Percentiles rank a stretch among this genome's conserved stretches.
Evolutionary conservation across 139 green algal genomes (phyloP).

Genomic region (Zygnema cylindricum): DNA sequence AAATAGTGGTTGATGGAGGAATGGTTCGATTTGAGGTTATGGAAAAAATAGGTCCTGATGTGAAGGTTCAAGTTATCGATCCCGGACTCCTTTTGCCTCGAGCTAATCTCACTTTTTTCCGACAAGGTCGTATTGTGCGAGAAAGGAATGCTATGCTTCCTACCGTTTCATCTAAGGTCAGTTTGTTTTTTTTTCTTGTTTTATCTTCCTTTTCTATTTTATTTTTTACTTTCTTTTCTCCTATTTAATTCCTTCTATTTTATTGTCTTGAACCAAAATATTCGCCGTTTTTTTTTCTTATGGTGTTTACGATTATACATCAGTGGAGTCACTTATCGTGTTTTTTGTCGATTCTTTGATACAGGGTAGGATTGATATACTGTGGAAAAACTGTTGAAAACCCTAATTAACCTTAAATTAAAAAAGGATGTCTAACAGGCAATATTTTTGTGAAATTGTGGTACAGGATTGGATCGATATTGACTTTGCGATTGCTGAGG

Average conservation of each 20-base stretch:
- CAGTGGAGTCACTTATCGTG: no score
- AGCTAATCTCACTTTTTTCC: constrained; percentile 77
- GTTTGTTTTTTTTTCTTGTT: background rate
- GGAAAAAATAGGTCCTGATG: constrained; percentile 77
- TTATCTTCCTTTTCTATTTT: background rate
- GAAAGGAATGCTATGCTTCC: constrained; percentile 79
- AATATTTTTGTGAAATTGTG: background rate
- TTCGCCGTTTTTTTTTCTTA: background rate
- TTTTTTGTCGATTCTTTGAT: no score
- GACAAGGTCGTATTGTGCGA: constrained; percentile 71
- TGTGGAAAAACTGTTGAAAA: background rate
- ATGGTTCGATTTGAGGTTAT: constrained; percentile 84
- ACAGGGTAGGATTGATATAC: background rate
- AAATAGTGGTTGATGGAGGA: constrained; percentile 85
- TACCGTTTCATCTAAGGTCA: constrained; percentile 78
- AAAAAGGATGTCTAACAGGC: background rate
- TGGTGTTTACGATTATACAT: no score
- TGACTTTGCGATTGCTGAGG: constrained; percentile 78
- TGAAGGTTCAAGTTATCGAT: constrained; percentile 72
- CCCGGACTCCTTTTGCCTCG: constrained; percentile 81
- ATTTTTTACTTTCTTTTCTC: background rate
- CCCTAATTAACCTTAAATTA: background rate
- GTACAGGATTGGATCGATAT: constrained; percentile 86
- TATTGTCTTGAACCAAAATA: background rate
- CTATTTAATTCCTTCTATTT: background rate